A percentile compares a stretch with the other conserved stretches of the same genome.
These are phyloP conservation scores for Blumeriella jaapii DNA, from an alignment of 2,329 filamentous ascomycete species.

Conservation along the genomic window DNA sequence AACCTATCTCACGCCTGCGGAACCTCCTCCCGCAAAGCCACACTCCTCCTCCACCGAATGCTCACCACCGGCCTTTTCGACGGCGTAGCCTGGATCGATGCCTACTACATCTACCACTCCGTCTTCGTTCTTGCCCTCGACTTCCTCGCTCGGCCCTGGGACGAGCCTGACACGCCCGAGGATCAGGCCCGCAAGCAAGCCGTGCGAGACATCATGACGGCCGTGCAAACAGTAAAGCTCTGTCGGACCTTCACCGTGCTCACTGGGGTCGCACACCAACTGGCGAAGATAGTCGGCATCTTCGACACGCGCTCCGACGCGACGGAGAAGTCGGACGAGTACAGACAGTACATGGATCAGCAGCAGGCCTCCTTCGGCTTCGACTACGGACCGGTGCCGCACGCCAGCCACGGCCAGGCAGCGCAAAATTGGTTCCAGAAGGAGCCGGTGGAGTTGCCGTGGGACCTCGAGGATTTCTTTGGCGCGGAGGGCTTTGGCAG, in stretches of 20 bases:
- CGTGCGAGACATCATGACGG: constrained; percentile 21
- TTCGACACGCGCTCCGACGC: constrained; percentile 16
- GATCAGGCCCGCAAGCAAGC: constrained; percentile 19
- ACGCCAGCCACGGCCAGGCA: constrained; percentile 6
- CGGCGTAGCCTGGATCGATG: constrained; percentile 23
- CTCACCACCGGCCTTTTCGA: constrained; percentile 19
- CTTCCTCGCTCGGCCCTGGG: constrained; percentile 23
- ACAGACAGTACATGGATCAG: constrained; percentile 16
- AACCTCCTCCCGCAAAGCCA: constrained; percentile 17
- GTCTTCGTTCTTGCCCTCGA: constrained; percentile 24
- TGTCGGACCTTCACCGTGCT: constrained; percentile 23
- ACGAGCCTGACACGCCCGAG: constrained; percentile 21
- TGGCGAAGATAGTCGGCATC: constrained; percentile 25
- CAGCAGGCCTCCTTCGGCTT: constrained; percentile 16
- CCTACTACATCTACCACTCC: constrained; percentile 24
- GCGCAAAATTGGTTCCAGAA: constrained; percentile 22
- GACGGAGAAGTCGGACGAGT: constrained; percentile 14
- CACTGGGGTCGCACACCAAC: constrained; percentile 22
- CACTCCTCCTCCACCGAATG: constrained; percentile 18
- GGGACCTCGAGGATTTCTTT: constrained; percentile 22
- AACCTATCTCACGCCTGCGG: constrained; percentile 20
- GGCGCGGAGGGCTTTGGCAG: constrained; percentile 16
- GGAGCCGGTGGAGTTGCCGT: constrained; percentile 17
- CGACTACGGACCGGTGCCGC: constrained; percentile 11
- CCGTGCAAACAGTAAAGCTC: constrained; percentile 19